Evolutionary conservation across 2,329 filamentous ascomycete species (phyloP).

Genomic region (Aureobasidium vineae): DNA sequence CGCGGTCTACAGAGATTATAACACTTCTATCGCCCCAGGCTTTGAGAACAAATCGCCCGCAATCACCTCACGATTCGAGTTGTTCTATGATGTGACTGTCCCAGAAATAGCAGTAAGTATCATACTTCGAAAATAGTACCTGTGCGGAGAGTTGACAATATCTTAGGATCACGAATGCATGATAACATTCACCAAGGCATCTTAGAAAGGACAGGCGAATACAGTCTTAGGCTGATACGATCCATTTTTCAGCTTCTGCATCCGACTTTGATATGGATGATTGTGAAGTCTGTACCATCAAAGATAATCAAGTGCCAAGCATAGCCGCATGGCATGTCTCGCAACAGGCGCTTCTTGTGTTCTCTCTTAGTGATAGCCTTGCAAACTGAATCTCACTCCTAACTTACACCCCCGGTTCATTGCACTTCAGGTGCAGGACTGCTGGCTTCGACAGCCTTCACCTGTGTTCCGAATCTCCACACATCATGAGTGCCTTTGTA

Average conservation of each 20-base stretch:
- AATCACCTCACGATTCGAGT: constrained; percentile 45
- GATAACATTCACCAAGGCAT: no score
- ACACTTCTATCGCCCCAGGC: constrained; percentile 37
- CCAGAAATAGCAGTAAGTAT: constrained; percentile 31
- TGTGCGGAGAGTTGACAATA: no score
- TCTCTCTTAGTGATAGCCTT: neutral
- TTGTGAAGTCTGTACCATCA: no score
- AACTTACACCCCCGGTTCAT: neutral
- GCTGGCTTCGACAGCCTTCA: neutral
- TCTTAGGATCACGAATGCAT: no score
- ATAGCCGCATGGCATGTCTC: no score
- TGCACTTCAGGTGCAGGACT: no score
- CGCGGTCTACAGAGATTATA: constrained; percentile 48
- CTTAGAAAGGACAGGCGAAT: no score
- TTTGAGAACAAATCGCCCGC: constrained; percentile 41
- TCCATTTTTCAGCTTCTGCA: no score
- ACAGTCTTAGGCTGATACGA: no score
- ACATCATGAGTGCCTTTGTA: neutral
- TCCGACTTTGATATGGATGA: no score
- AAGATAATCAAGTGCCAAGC: no score
- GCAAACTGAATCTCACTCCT: neutral
- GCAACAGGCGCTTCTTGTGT: neutral
- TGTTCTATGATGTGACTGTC: constrained; percentile 42
- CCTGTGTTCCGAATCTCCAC: neutral
- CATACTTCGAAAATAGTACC: no score